These are phyloP conservation scores for Blastobotrys illinoisensis DNA, from an alignment of 1,139 yeast genomes.

Conservation along the genomic window DNA sequence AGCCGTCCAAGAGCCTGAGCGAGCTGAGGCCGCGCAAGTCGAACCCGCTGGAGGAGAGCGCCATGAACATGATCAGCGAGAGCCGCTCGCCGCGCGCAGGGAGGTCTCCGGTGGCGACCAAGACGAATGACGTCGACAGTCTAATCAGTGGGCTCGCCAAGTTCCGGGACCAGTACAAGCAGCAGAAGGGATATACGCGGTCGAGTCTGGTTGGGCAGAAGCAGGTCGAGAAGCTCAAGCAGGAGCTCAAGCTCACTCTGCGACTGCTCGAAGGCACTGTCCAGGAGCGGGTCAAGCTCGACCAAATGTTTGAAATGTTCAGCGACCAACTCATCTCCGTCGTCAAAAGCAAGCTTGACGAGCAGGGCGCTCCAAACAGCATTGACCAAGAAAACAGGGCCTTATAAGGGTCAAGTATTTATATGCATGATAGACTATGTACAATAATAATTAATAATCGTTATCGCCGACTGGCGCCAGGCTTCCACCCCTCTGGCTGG, in stretches of 20 bases:
- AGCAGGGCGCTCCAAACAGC: no score
- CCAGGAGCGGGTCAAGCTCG: conserved; percentile 9
- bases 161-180: conserved; percentile 18
- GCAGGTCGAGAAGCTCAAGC: conserved; percentile 17
- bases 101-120: background rate
- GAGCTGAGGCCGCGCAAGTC: conserved; percentile 9
- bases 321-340: conserved; percentile 21
- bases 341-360: conserved; percentile 13
- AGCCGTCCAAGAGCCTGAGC: conserved; percentile 12
- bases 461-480: conserved; percentile 1
- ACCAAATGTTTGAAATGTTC: conserved; percentile 20
- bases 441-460: background rate
- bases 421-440: background rate
- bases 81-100: background rate
- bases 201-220: conserved; percentile 9
- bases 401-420: no score
- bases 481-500: conserved; percentile 12
- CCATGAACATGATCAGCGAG: background rate
- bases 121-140: conserved; percentile 8
- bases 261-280: conserved; percentile 15
- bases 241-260: conserved; percentile 21
- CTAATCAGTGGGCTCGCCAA: conserved; percentile 14
- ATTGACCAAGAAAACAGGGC: no score
- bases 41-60: background rate
- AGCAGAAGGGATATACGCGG: conserved; percentile 1